Evolutionary conservation across 2,329 filamentous ascomycete species (phyloP).

Genomic region (Amauroascus verrucosus): DNA sequence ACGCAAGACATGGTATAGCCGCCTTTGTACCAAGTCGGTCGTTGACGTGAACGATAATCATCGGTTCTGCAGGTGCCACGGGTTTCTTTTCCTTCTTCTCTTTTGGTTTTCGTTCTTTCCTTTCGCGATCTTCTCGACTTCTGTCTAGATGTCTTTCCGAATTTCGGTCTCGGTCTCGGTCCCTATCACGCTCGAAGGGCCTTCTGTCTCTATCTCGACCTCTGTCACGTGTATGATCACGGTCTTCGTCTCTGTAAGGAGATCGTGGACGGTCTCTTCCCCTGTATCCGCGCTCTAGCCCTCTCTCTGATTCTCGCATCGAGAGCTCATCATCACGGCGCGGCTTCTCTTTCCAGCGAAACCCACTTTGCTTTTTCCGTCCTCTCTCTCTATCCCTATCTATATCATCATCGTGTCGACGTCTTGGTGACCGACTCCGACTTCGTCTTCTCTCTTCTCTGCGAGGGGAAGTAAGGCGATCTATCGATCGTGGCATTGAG

Average conservation of each 20-base stretch:
- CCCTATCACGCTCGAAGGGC: constrained; percentile 16
- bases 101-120: constrained; percentile 33
- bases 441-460: constrained; percentile 29
- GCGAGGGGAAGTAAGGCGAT: constrained; percentile 19
- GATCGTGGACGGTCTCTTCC: constrained; percentile 19
- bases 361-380: constrained; percentile 27
- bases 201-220: constrained; percentile 19
- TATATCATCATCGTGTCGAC: constrained; percentile 27
- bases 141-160: constrained; percentile 11
- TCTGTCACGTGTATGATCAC: constrained; percentile 19
- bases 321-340: constrained; percentile 36
- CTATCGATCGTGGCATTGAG: constrained; percentile 15
- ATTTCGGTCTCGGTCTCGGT: constrained; percentile 16
- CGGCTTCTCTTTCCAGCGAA: constrained; percentile 43
- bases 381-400: constrained; percentile 27
- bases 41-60: constrained; percentile 92
- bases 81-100: constrained; percentile 34
- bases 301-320: constrained; percentile 35
- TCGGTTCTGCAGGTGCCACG: constrained; percentile 51
- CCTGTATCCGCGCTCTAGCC: constrained; percentile 46
- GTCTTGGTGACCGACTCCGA: constrained; percentile 37
- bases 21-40: constrained; percentile 95
- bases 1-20: constrained; percentile 77
- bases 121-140: constrained; percentile 22
- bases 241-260: constrained; percentile 24